phyloP scores from a whole-genome alignment of 805 yeast genomes.

The Teunomyces stri region DNA sequence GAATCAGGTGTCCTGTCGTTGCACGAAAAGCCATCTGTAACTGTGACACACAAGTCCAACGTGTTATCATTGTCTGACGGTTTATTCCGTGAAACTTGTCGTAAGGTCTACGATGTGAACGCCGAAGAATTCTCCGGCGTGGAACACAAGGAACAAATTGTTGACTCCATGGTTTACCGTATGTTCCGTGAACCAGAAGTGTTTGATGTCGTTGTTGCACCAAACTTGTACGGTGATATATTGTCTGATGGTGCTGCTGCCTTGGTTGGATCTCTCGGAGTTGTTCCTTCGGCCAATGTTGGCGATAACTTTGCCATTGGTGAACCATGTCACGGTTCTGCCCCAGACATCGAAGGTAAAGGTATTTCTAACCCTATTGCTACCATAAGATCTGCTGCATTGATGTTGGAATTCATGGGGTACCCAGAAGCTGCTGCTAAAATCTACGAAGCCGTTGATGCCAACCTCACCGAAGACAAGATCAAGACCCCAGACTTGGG shows the following conservation, averaged over 20 bases:
- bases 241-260: slow-evolving; percentile 98
- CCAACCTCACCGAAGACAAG: slow-evolving; percentile 75
- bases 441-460: slow-evolving; percentile 93
- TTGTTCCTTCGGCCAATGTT: slow-evolving; percentile 96
- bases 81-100: slow-evolving; percentile 86
- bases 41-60: slow-evolving; percentile 96
- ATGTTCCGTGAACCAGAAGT: slow-evolving; percentile 98
- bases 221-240: slow-evolving; percentile 96
- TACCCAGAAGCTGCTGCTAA: slow-evolving; percentile 84
- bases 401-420: slow-evolving; percentile 97
- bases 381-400: slow-evolving; percentile 94
- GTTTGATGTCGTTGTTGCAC: slow-evolving; percentile 98
- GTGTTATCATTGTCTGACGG: slow-evolving; percentile 93
- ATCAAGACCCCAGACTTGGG: slow-evolving; percentile 94
- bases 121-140: slow-evolving; percentile 57
- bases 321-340: slow-evolving; percentile 99
- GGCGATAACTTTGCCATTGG: slow-evolving; percentile 96
- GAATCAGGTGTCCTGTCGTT: slow-evolving; percentile 39
- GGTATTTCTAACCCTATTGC: slow-evolving; percentile 96
- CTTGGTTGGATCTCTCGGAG: slow-evolving; percentile 94
- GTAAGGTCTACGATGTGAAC: slow-evolving; percentile 56
- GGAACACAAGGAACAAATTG: slow-evolving; percentile 89
- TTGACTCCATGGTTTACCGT: slow-evolving; percentile 98
- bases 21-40: slow-evolving; percentile 59
- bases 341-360: slow-evolving; percentile 97